phyloP scores from a whole-genome alignment of 768 basidiomycete species.

The Trametes meyenii region DNA sequence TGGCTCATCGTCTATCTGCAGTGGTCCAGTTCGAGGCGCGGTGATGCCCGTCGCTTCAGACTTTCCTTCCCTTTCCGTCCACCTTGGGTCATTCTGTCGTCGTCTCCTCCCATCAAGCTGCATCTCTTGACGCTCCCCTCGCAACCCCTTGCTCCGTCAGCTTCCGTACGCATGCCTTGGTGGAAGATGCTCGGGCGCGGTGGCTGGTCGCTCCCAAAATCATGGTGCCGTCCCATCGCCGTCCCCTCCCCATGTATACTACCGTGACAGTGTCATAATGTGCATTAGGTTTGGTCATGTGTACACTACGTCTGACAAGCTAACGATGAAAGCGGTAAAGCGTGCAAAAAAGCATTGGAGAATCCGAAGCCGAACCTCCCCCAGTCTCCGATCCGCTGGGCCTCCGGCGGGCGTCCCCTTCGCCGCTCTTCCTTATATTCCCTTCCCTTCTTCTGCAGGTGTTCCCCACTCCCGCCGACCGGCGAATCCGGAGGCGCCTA shows the following conservation, averaged over 20 bases:
- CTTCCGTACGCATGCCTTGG: not conserved
- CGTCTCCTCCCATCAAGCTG: not conserved
- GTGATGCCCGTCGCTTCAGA: constrained; percentile 35
- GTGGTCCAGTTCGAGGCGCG: constrained; percentile 89
- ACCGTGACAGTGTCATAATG: constrained; percentile 18
- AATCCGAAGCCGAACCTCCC: not conserved
- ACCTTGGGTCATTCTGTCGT: constrained; percentile 1
- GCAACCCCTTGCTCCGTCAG: not conserved
- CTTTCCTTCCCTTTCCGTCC: constrained; percentile 10
- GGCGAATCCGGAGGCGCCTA: constrained; percentile 24
- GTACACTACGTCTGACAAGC: constrained; percentile 14
- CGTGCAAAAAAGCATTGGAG: constrained; percentile 11
- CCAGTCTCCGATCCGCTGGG: constrained; percentile 1
- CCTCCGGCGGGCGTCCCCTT: not conserved
- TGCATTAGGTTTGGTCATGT: constrained; percentile 23
- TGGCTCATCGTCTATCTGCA: constrained; percentile 31
- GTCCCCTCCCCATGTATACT: constrained; percentile 15
- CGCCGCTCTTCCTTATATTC: not conserved
- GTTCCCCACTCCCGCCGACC: not conserved
- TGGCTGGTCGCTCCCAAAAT: constrained; percentile 1
- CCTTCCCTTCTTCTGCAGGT: not conserved
- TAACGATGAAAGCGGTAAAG: constrained; percentile 22
- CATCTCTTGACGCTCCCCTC: not conserved
- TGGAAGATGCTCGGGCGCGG: not conserved
- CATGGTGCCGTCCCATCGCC: constrained; percentile 13